phyloP scores from a whole-genome alignment of 805 yeast genomes.

The Lachancea cidri region DNA sequence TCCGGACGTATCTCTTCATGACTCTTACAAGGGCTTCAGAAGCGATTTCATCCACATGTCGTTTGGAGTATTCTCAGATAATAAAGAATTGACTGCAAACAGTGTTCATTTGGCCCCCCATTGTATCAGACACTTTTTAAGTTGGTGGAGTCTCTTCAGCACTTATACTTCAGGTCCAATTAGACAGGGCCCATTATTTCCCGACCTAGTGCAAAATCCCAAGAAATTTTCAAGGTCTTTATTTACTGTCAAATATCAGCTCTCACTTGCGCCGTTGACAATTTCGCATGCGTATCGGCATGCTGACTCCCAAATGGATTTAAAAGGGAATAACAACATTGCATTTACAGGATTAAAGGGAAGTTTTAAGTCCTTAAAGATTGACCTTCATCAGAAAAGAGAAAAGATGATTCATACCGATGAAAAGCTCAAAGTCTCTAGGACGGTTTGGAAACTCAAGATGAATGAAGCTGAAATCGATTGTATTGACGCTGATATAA shows the following conservation, averaged over 20 bases:
- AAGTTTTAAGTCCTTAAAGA: conserved; percentile 43
- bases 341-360: conserved; percentile 62
- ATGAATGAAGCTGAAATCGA: conserved; percentile 68
- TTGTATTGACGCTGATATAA: conserved; percentile 59
- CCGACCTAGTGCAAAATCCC: conserved; percentile 39
- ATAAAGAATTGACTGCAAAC: conserved; percentile 45
- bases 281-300: conserved; percentile 68
- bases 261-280: conserved; percentile 60
- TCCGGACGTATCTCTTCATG: conserved; percentile 40
- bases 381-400: conserved; percentile 59
- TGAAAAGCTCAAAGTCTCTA: conserved; percentile 42
- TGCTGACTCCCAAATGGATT: conserved; percentile 38
- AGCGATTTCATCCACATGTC: conserved; percentile 60
- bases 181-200: conserved; percentile 64
- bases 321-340: conserved; percentile 38
- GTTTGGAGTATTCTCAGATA: conserved; percentile 32
- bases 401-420: conserved; percentile 37
- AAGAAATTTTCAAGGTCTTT: conserved; percentile 64
- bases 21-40: conserved; percentile 56
- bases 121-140: conserved; percentile 59
- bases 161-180: conserved; percentile 77
- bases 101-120: conserved; percentile 69
- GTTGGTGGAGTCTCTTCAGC: conserved; percentile 79
- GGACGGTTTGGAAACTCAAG: conserved; percentile 47
- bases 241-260: conserved; percentile 67